Evolutionary conservation across 1,284 basidiomycete species (phyloP).

Genomic region (Rhodotorula sp.): DNA sequence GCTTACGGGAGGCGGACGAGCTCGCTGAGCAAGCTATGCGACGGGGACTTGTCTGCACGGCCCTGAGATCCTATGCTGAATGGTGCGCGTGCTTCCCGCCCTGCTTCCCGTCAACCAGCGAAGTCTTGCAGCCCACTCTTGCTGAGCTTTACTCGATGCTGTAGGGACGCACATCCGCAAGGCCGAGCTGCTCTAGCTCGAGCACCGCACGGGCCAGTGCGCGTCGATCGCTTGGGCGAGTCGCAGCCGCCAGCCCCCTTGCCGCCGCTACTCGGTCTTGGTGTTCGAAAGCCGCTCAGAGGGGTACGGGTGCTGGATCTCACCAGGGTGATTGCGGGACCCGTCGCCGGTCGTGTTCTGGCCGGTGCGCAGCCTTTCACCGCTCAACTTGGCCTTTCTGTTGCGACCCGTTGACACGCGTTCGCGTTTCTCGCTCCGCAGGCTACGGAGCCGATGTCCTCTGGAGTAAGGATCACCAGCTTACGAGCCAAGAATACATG

Average conservation of each 20-base stretch:
- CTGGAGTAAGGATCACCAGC: not conserved
- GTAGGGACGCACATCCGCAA: conserved; percentile 15
- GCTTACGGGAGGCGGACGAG: conserved; percentile 55
- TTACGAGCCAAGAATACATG: no score
- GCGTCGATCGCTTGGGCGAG: no score
- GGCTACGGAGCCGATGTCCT: not conserved
- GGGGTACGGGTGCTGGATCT: conserved; percentile 61
- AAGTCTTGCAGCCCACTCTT: not conserved
- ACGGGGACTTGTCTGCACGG: no score
- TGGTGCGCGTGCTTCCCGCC: not conserved
- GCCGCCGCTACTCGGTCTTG: no score
- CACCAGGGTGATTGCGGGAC: conserved; percentile 62
- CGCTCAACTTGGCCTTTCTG: not conserved
- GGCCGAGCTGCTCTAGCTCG: conserved; percentile 4
- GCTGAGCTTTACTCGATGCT: not conserved
- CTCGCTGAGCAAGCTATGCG: conserved; percentile 52
- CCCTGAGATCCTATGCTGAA: no score
- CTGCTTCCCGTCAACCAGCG: no score
- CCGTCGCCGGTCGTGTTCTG: conserved; percentile 59
- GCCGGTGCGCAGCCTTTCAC: conserved; percentile 53
- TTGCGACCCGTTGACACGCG: not conserved
- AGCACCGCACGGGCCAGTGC: not conserved
- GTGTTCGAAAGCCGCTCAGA: conserved; percentile 51
- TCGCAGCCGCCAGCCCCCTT: no score
- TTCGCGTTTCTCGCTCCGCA: not conserved